Evolutionary conservation across 129 eudicot genomes (phyloP), one percentile per base, ranked within the genome.

Genomic region (Apium graveolens): DNA sequence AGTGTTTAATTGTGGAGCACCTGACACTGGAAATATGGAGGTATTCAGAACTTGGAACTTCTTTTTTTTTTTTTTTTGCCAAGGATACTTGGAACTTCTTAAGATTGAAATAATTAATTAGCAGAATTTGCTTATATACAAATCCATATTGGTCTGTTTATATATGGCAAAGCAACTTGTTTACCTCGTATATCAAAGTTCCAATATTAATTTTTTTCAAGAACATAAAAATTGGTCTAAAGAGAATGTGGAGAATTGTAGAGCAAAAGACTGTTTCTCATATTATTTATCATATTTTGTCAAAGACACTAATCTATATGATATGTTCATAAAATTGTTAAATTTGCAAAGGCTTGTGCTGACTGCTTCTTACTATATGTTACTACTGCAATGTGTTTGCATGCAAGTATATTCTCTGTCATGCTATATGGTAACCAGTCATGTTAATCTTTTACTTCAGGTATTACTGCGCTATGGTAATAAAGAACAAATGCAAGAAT

Each of bases 11-110:
- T 95, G 98, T 76, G 98, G 97, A 42, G 94, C 98, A 49, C 98
- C 98, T 53, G 98, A 95, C 84, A 95, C 98, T 44, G 98, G 98
- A 82, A 95, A 95, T 82, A 95, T 91, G 98, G 98, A 95, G 98
- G 98, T 91, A 83, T 75, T 82, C 73, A 27, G 34, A 32, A 37
- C 37, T 24, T 42, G n/a, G 4, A 73, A 35, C 34, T 66, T 74
- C 26, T 34, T 70, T n/a, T n/a, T n/a, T n/a, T n/a, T n/a, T n/a
- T n/a, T n/a, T n/a, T n/a, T n/a, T n/a, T n/a, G n/a, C n/a, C n/a
- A n/a, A n/a, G n/a, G n/a, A n/a, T n/a, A 37, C 37, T 24, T 42
- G n/a, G 4, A 73, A 35, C 34, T 66, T 74, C 26, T 34, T 70
- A 46, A 26, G 65, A 78, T 69, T 37, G 34, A 27, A 12, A 68